Conservation (phyloP, 2,329 filamentous ascomycete species). For the Arthrobotrys sinensis region DNA sequence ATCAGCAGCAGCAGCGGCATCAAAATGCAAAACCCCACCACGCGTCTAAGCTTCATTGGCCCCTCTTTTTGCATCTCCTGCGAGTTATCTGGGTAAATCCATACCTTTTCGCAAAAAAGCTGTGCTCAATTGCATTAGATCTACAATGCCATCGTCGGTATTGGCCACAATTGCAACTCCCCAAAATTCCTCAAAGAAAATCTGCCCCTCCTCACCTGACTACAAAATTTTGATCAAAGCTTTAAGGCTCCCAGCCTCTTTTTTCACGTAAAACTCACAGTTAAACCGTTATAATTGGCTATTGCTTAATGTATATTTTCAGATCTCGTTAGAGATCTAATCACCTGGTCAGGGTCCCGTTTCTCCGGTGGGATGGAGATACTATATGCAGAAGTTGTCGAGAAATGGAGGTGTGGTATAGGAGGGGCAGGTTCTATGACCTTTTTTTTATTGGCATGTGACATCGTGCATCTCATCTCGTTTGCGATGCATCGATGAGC, state of each 20-base stretch:
- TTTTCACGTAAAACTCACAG: too few species aligned
- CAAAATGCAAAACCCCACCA: constrained; percentile 19
- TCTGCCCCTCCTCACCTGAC: constrained; percentile 13
- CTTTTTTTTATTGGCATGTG: neutral
- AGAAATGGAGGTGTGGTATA: constrained; percentile 11
- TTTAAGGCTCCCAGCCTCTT: neutral
- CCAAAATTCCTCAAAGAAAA: neutral
- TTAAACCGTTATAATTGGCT: neutral
- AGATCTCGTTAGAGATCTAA: neutral
- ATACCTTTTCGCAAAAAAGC: constrained; percentile 1
- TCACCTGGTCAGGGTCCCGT: neutral
- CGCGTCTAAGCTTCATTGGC: constrained; percentile 54
- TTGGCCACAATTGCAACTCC: constrained; percentile 5
- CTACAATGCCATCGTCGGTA: constrained; percentile 12
- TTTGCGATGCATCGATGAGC: constrained; percentile 13
- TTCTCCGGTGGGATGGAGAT: neutral
- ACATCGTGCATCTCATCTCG: constrained; percentile 26
- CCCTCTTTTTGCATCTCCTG: neutral
- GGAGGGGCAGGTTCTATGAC: constrained; percentile 8
- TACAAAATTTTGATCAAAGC: too few species aligned
- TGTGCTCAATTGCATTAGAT: constrained; percentile 10
- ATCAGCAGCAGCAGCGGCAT: neutral
- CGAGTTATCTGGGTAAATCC: constrained; percentile 1
- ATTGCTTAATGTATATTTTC: neutral
- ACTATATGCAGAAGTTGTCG: neutral